Evolutionary conservation across 108 stramenopile genomes (phyloP), one percentile per base, ranked within the genome.

Genomic region (Discostella pseudostelligera): DNA sequence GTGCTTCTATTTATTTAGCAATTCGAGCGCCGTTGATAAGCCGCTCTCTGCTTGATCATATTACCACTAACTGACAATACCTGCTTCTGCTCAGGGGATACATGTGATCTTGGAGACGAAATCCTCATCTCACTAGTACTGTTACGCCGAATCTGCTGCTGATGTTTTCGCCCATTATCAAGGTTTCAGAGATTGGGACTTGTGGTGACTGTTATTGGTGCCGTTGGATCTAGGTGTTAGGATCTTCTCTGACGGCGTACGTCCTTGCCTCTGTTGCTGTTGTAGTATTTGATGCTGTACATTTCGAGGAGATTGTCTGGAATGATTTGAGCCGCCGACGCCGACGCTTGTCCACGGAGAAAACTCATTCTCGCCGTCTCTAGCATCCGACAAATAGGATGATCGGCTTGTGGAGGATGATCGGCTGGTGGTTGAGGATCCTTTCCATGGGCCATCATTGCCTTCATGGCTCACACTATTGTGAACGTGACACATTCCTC

Each of bases 331-430:
- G 42, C n/a, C 17, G 8, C 11, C 51, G 26, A 8, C 3, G 42
- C n/a, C 17, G 8, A 6, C 51, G 26, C 20, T 44, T 42, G 13
- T 65, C 73, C 73, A 74, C 2, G 73, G 73, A 10, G 65, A 48
- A 46, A 74, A 74, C 46, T 74, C 73, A 21, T 74, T 63, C 19
- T 49, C 62, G 50, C 61, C 73, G 39, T 74, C 73, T 39, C 73
- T 66, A 17, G 72, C 63, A 59, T 73, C 72, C 4, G 54, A 58
- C 32, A 40, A 50, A 16, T 51, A 1, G 50, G 49, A 17, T 17
- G 9, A 20, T 6, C 9, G 43, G 21, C 25, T 48, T 5, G 29
- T n/a, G 67, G 47, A 46, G 12, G 67, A 59, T 39, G 56, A 48
- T 26, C 56, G 48, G 47, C 59, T 43, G 9, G 37, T 32, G 24